Evolutionary conservation across 805 yeast species (phyloP), one percentile per base, ranked within the genome.

Genomic region (Cyberlindnera meyerae): DNA sequence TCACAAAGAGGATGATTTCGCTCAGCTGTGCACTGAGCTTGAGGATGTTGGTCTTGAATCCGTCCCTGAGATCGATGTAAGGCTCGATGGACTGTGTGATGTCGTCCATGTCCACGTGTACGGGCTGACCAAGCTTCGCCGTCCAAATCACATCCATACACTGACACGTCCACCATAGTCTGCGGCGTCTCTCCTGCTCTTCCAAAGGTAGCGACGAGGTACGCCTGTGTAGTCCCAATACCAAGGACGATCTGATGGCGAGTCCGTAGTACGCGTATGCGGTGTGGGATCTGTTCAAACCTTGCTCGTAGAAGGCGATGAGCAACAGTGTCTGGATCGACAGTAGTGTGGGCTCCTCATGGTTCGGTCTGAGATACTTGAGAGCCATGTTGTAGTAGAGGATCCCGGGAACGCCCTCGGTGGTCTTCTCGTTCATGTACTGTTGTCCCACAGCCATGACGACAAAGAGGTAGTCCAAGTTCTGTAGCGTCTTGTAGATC

Each of bases 81-180:
- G 36, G 37, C 13, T 39, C 42, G 6, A 56, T 37, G 15, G 59
- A 65, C 15, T 55, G 55, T 27, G 58, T 61, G 9, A 61, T 58
- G 40, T 59, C 61, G 31, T 55, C 45, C 27, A 48, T 52, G 27
- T 55, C 56, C 25, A 63, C 56, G 40, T 57, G 64, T n/a, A 54
- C 51, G 0, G 68, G 67, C 24, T 61, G 55, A 15, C 66, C 59
- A 17, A 62, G 43, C 26, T 63, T 57, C 4, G 66, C 61, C n/a
- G 62, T 55, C 48, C 66, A 63, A 16, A 59, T 52, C 15, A 60
- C 55, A 33, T 62, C 65, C 47, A 63, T 49, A 6, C 59, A 51
- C 42, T 56, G 62, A 15, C 59, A 57, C 9, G 69, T 61, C 69
- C 69, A 64, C 67, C 68, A 64, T 4, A 62, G 47, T 31, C 63